Base-by-base conservation (phyloP, 345 rosid species). In the Citrus inodora region DNA sequence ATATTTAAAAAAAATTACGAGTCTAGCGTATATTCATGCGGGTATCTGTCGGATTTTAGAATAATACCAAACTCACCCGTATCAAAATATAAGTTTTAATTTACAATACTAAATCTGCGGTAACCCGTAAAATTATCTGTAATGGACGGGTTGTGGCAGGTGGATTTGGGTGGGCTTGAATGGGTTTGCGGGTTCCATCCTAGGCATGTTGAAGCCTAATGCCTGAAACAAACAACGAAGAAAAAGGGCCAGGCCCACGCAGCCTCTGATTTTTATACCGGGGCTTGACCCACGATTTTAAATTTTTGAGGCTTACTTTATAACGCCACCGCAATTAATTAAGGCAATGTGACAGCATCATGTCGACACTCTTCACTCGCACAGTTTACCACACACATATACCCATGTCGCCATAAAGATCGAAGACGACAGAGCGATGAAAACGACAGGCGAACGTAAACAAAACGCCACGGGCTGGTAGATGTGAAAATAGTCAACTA, bases 381-480 rank as follows among this genome's bases (percentile, higher is more conserved):
- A 4, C 61, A 28, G 25, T 14, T 11, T 70, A 32, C 35, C 72
- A 63, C 28, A 60, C 59, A 27, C 71, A 68, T 32, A 77, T 81
- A 71, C 78, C 33, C 73, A 55, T 71, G 83, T 86, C 87, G 71
- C 76, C 77, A 76, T 63, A 82, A 82, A 72, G 55, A 1, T 9
- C 35, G 66, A 56, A 67, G 64, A 64, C 30, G 68, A 42, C 60
- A 32, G 22, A 65, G 48, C 62, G 24, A 70, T 13, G 73, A 81
- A 82, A 82, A 79, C 87, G 85, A 80, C 76, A 25, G 33, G 64
- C 11, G 17, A 79, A 68, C 82, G 71, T 75, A 35, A 61, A 7
- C 58, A 66, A 80, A 80, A 87, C 87, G 86, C 84, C 82, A 83
- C 48, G 1, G 40, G 21, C 67, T 32, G 40, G 63, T 66, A 1